Percentiles rank a stretch among this genome's conserved stretches.
Evolutionary conservation across 768 basidiomycete species (phyloP).

Genomic region (Leccinum olivaceopallidum): DNA sequence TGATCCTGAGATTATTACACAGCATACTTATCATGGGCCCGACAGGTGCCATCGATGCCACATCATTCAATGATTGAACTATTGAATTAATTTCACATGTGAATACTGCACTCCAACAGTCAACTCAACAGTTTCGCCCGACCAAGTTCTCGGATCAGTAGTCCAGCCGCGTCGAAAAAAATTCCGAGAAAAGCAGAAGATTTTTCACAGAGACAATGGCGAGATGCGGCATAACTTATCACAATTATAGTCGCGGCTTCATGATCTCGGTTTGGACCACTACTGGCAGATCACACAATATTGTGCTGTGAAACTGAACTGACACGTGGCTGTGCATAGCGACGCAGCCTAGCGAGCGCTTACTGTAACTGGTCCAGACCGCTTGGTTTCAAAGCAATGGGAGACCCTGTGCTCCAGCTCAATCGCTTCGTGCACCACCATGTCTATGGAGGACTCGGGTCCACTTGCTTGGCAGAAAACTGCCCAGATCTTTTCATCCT

Average conservation of each 20-base stretch:
- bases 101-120: background rate
- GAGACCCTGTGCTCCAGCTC: background rate
- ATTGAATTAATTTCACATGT: background rate
- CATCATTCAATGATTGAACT: background rate
- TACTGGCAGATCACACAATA: background rate
- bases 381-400: background rate
- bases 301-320: background rate
- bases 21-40: background rate
- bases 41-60: background rate
- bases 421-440: background rate
- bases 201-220: background rate
- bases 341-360: background rate
- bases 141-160: background rate
- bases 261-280: background rate
- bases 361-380: background rate
- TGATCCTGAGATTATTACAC: background rate
- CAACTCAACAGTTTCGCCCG: background rate
- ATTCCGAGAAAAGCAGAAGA: background rate
- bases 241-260: background rate
- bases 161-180: background rate
- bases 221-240: background rate
- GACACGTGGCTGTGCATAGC: background rate
- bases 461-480: background rate
- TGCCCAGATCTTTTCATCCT: background rate
- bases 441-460: background rate